Conservation (phyloP, 345 rosid genomes). For the Corymbia maculata region DNA sequence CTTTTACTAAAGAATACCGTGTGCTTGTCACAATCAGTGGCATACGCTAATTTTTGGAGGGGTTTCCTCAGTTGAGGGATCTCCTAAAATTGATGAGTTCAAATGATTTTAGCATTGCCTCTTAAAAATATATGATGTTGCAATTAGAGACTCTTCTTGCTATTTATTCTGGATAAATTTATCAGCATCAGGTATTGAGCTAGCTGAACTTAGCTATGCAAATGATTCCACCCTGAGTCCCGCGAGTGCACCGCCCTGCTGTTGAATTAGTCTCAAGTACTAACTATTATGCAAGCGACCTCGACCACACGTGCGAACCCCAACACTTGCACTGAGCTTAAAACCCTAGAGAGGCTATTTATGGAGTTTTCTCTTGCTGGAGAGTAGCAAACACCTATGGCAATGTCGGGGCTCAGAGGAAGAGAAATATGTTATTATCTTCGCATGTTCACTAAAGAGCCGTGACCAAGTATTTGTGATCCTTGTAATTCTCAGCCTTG, state of each 20-base stretch:
- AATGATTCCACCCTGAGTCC: not conserved
- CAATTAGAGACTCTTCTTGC: not conserved
- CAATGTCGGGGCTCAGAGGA: not conserved
- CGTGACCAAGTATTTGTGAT: no score
- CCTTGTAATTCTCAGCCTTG: no score
- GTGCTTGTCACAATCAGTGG: conserved; percentile 9
- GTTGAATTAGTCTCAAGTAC: not conserved
- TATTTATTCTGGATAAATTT: not conserved
- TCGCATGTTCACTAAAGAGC: no score
- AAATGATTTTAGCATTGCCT: no score
- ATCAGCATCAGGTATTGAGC: not conserved
- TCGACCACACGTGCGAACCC: not conserved
- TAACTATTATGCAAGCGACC: not conserved
- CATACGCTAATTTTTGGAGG: conserved; percentile 8
- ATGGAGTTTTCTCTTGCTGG: not conserved
- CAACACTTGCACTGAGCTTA: not conserved
- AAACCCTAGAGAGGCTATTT: not conserved
- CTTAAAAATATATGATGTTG: not conserved
- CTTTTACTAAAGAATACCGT: conserved; percentile 41
- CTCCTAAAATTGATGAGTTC: not conserved
- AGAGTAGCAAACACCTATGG: not conserved
- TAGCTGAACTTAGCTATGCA: not conserved
- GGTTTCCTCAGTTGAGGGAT: not conserved
- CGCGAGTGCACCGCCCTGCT: not conserved
- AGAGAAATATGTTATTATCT: no score